phyloP scores from a whole-genome alignment of 345 rosid species.

The Eucalyptus fibrosa region DNA sequence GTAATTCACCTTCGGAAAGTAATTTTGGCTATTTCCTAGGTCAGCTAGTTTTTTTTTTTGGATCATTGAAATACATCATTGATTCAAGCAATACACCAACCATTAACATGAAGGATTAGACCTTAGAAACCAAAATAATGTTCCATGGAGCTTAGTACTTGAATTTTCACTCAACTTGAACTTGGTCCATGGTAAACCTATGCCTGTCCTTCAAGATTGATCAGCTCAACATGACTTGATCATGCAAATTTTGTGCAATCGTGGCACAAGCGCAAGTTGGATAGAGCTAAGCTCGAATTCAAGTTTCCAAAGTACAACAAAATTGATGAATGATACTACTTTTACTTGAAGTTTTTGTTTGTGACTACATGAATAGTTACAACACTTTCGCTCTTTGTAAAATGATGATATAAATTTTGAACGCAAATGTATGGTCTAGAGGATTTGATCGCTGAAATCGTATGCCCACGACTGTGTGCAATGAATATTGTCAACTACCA shows the following conservation, averaged over 20 bases:
- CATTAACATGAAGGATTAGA: neutral
- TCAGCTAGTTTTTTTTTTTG: neutral
- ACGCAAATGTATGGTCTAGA: neutral
- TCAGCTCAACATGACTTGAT: neutral
- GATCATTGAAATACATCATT: neutral
- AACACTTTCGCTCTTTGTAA: neutral
- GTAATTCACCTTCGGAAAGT: neutral
- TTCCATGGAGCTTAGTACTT: neutral
- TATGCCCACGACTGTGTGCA: neutral
- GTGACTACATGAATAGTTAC: neutral
- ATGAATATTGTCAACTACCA: neutral
- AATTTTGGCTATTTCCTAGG: neutral
- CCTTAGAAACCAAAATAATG: neutral
- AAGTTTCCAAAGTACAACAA: neutral
- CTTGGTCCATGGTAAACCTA: neutral
- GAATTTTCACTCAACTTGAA: neutral
- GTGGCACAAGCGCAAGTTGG: neutral
- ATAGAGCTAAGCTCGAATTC: neutral
- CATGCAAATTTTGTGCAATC: neutral
- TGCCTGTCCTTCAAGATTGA: neutral
- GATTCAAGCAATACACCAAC: neutral
- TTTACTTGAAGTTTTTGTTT: neutral
- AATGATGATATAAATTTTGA: neutral
- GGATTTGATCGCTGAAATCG: neutral
- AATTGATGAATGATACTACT: neutral